Evolutionary conservation across 2,329 filamentous ascomycete genomes (phyloP).

Genomic region (Claviceps arundinis): DNA sequence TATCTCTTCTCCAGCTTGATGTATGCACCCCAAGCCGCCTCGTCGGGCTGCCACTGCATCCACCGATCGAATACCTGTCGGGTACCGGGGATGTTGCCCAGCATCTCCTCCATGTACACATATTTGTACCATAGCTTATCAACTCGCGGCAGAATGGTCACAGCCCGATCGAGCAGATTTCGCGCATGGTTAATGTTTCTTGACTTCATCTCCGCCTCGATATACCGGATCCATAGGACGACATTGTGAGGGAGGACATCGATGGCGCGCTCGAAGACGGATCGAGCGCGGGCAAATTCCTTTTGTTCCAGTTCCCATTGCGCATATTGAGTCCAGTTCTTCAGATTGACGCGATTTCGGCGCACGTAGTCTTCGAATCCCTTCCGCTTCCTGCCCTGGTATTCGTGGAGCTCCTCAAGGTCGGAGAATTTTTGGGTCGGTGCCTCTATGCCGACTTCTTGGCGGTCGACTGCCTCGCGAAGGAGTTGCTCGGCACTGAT

Average conservation of each 20-base stretch:
- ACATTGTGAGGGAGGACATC: slow-evolving; percentile 84
- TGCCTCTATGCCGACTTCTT: slow-evolving; percentile 76
- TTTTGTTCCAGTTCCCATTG: slow-evolving; percentile 97
- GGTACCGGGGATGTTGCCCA: slow-evolving; percentile 85
- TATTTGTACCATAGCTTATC: slow-evolving; percentile 99
- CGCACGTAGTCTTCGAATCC: slow-evolving; percentile 98
- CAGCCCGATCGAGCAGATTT: slow-evolving; percentile 88
- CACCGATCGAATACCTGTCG: slow-evolving; percentile 92
- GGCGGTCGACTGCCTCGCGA: slow-evolving; percentile 90
- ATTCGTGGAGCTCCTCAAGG: slow-evolving; percentile 94
- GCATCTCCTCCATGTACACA: slow-evolving; percentile 96
- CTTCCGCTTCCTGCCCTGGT: slow-evolving; percentile 86
- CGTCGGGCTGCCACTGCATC: slow-evolving; percentile 97
- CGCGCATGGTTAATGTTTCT: slow-evolving; percentile 94
- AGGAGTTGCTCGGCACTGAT: slow-evolving; percentile 96
- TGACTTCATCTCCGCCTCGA: slow-evolving; percentile 87
- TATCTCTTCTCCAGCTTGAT: slow-evolving; percentile 97
- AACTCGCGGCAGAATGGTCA: slow-evolving; percentile 77
- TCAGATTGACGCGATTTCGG: slow-evolving; percentile 87
- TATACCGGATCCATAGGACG: slow-evolving; percentile 80
- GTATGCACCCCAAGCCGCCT: slow-evolving; percentile 89
- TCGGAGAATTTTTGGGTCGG: slow-evolving; percentile 93
- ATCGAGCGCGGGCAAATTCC: slow-evolving; percentile 82
- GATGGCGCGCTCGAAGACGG: slow-evolving; percentile 86
- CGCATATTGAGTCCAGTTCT: slow-evolving; percentile 98